A percentile compares a stretch with the other conserved stretches of the same genome.
These are phyloP conservation scores for Phytophthora aleatoria DNA, from an alignment of 352 stramenopile genomes.

Conservation along the genomic window DNA sequence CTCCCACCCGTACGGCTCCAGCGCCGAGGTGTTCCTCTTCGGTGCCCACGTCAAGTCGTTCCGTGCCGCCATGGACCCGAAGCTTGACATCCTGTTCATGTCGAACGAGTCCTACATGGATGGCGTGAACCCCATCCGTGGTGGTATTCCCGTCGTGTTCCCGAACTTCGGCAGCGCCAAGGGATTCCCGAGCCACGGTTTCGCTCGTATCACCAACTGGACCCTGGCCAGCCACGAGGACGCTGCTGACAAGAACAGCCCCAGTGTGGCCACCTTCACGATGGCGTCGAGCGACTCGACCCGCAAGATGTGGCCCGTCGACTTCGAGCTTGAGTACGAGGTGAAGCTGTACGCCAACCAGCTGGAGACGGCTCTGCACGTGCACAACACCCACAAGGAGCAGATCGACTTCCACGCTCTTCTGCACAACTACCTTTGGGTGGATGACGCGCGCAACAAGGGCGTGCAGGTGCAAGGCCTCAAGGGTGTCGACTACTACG, in stretches of 20 bases:
- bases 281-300: conserved; percentile 34
- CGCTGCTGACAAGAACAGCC: conserved; percentile 8
- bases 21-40: conserved; percentile 70
- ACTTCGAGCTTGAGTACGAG: conserved; percentile 69
- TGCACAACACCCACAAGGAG: conserved; percentile 83
- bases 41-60: conserved; percentile 85
- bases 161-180: conserved; percentile 83
- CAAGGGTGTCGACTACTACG: conserved; percentile 78
- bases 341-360: conserved; percentile 62
- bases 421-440: conserved; percentile 93
- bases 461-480: conserved; percentile 80
- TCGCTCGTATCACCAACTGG: conserved; percentile 70
- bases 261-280: conserved; percentile 37
- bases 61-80: conserved; percentile 27
- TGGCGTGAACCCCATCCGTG: conserved; percentile 87
- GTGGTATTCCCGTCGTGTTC: conserved; percentile 92
- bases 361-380: conserved; percentile 72
- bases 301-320: conserved; percentile 47
- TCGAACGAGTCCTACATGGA: conserved; percentile 80
- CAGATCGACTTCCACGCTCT: conserved; percentile 93
- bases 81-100: conserved; percentile 83
- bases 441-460: conserved; percentile 74
- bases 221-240: conserved; percentile 28
- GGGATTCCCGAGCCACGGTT: conserved; percentile 85
- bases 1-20: conserved; percentile 64